phyloP scores from a whole-genome alignment of 331 rosid genomes.

The Malus hybrid region DNA sequence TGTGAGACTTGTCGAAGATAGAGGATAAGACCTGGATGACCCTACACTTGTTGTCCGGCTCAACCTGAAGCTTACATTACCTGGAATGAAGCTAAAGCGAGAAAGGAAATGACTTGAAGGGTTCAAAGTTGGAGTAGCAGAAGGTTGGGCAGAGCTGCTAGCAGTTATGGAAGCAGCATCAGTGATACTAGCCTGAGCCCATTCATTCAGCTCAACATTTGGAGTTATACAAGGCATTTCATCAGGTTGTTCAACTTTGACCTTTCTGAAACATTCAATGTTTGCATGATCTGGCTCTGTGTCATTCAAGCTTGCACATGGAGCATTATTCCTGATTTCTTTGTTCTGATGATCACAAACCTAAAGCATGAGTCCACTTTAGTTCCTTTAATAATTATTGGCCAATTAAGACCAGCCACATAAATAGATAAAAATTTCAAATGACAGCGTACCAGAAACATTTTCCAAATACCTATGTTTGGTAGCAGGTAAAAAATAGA shows the following conservation, averaged over 20 bases:
- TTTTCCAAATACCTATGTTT: not conserved
- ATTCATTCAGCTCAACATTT: conserved; percentile 41
- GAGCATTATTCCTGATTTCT: conserved; percentile 35
- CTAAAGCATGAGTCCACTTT: conserved; percentile 34
- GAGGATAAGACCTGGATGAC: conserved; percentile 68
- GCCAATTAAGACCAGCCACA: conserved; percentile 5
- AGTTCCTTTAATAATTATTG: conserved; percentile 14
- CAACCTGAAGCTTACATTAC: conserved; percentile 76
- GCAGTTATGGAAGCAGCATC: conserved; percentile 38
- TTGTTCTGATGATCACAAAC: conserved; percentile 51
- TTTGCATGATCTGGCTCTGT: conserved; percentile 40
- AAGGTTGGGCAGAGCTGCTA: conserved; percentile 42
- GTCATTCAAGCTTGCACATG: conserved; percentile 32
- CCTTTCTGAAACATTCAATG: conserved; percentile 45
- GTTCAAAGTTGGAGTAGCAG: conserved; percentile 57
- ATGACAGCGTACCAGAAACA: not conserved
- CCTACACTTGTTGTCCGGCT: conserved; percentile 88
- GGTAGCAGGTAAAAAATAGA: not conserved
- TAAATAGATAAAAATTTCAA: not conserved
- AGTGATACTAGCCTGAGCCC: conserved; percentile 38
- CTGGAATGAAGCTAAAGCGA: conserved; percentile 79
- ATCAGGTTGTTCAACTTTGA: conserved; percentile 37
- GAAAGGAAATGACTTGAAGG: conserved; percentile 72
- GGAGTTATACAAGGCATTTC: conserved; percentile 45
- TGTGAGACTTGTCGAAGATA: conserved; percentile 49